phyloP scores from a whole-genome alignment of 768 basidiomycete species.

The Psilocybe subaeruginosa region DNA sequence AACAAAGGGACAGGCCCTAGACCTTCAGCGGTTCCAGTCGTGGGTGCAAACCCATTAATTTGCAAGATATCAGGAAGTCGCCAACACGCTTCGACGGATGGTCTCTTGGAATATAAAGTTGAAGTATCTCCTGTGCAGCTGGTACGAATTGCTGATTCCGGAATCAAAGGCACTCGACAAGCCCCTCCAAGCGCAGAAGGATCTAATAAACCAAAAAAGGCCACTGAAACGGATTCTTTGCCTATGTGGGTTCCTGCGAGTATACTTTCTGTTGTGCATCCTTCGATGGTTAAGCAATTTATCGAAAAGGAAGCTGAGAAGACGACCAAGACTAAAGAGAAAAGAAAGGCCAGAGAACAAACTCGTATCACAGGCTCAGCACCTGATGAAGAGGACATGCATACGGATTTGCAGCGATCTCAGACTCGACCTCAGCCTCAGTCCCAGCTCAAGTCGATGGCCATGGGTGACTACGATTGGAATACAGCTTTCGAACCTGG shows the following conservation, averaged over 20 bases:
- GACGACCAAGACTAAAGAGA: constrained; percentile 6
- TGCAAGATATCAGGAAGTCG: constrained; percentile 48
- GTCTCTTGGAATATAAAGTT: constrained; percentile 62
- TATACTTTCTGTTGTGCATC: constrained; percentile 57
- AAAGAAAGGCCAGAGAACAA: constrained; percentile 7
- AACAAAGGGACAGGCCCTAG: constrained; percentile 20
- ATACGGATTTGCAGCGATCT: neutral
- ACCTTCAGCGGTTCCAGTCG: constrained; percentile 27
- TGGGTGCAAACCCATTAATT: constrained; percentile 38
- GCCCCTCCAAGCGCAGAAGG: constrained; percentile 13
- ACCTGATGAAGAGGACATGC: neutral
- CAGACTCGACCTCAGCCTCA: neutral
- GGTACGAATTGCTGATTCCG: constrained; percentile 49
- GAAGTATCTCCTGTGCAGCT: constrained; percentile 57
- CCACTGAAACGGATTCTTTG: constrained; percentile 44
- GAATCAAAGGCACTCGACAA: constrained; percentile 43
- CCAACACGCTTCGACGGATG: constrained; percentile 59
- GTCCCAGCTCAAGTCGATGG: neutral
- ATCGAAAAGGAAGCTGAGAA: constrained; percentile 37
- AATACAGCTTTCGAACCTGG: neutral
- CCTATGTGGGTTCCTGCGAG: constrained; percentile 68
- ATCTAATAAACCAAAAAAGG: constrained; percentile 31
- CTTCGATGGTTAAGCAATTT: constrained; percentile 35
- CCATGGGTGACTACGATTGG: neutral
- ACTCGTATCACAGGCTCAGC: neutral